These are phyloP conservation scores for Ephemerocybe angulata DNA, from an alignment of 768 basidiomycete genomes.

Conservation along the genomic window DNA sequence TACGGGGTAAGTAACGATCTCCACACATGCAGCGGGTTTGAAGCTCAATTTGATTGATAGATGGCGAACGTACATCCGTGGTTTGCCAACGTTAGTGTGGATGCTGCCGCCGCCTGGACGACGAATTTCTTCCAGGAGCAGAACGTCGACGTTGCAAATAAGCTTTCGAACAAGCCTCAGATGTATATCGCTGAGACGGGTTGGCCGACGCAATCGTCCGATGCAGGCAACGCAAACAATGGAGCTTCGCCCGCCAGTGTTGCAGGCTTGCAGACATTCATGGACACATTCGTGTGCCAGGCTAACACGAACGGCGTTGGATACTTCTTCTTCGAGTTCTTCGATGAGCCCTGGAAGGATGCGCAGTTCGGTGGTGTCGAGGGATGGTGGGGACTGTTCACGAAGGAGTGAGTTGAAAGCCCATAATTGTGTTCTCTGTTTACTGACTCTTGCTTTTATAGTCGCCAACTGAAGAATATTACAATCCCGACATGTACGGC, in stretches of 20 bases:
- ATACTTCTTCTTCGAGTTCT: conserved; percentile 88
- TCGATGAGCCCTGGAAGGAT: conserved; percentile 83
- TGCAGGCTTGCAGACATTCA: conserved; percentile 70
- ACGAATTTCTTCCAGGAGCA: conserved; percentile 65
- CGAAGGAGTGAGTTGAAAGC: conserved; percentile 39
- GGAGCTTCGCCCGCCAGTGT: conserved; percentile 65
- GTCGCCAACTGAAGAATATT: conserved; percentile 69
- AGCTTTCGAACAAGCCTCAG: conserved; percentile 64
- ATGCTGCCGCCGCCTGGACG: conserved; percentile 78
- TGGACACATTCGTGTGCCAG: conserved; percentile 84
- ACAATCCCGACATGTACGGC: conserved; percentile 58
- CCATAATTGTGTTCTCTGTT: conserved; percentile 4
- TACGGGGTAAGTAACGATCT: conserved; percentile 60
- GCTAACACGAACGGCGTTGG: conserved; percentile 77
- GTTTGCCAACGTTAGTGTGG: conserved; percentile 79
- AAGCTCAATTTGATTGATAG: conserved; percentile 26
- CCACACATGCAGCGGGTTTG: background rate
- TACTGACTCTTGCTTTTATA: conserved; percentile 21
- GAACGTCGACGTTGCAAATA: conserved; percentile 56
- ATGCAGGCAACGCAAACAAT: conserved; percentile 54
- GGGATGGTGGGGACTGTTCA: conserved; percentile 50
- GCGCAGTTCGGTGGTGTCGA: conserved; percentile 75
- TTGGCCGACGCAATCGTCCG: conserved; percentile 69
- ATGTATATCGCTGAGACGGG: conserved; percentile 92
- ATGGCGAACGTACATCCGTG: conserved; percentile 92